phyloP scores from a whole-genome alignment of 495 filamentous ascomycete species.

The Tuber indicum region DNA sequence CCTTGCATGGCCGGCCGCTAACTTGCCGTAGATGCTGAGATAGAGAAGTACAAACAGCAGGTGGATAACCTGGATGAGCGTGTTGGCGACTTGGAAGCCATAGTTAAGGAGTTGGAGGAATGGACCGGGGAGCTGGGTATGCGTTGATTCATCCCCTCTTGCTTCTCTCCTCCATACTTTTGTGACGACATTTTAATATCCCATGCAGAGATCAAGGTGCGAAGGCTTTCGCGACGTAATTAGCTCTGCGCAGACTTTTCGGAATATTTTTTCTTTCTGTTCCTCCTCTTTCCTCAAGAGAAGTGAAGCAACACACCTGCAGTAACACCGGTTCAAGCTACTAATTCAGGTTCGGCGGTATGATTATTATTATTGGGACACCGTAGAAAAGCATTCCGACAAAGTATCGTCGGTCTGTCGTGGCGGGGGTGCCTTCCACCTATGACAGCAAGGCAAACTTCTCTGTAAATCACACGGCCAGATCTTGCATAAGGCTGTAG shows the following conservation, averaged over 20 bases:
- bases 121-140: conserved; percentile 42
- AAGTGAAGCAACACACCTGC: background rate
- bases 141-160: background rate
- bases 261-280: background rate
- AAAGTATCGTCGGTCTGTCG: background rate
- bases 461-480: background rate
- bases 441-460: background rate
- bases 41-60: conserved; percentile 39
- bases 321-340: background rate
- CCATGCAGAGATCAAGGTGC: conserved; percentile 36
- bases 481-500: background rate
- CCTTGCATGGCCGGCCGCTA: conserved; percentile 4
- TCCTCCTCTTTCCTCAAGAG: background rate
- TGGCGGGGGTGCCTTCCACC: background rate
- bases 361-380: background rate
- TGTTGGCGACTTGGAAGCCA: conserved; percentile 38
- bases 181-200: background rate
- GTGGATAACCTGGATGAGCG: conserved; percentile 40
- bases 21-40: conserved; percentile 32
- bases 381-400: background rate
- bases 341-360: background rate
- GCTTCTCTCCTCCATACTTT: background rate
- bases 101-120: conserved; percentile 41
- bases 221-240: conserved; percentile 30
- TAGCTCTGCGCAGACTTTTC: background rate